phyloP scores from a whole-genome alignment of 306 rosid genomes.

The Fragaria vesca region DNA sequence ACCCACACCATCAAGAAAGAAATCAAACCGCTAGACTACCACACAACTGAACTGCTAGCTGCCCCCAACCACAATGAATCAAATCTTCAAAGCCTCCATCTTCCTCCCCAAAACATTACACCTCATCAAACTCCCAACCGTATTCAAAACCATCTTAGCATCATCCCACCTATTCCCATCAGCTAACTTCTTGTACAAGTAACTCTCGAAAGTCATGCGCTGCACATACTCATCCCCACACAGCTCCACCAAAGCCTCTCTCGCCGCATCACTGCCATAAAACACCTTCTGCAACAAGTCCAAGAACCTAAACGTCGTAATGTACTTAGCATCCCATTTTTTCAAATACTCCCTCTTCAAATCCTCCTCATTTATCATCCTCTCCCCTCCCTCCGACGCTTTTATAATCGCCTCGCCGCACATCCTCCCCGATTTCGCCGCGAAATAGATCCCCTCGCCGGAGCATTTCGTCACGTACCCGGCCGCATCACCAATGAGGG shows the following conservation, averaged over 20 bases:
- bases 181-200: conserved; percentile 72
- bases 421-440: conserved; percentile 75
- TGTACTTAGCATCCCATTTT: conserved; percentile 63
- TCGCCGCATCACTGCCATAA: conserved; percentile 62
- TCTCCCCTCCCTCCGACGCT: conserved; percentile 70
- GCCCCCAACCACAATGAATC: not conserved
- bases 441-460: conserved; percentile 88
- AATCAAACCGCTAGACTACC: not conserved
- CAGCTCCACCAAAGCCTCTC: conserved; percentile 91
- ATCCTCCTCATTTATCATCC: conserved; percentile 60
- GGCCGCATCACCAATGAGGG: conserved; percentile 82
- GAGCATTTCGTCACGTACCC: conserved; percentile 88
- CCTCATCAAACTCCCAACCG: conserved; percentile 67
- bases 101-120: conserved; percentile 38
- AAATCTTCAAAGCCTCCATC: conserved; percentile 33
- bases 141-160: conserved; percentile 53
- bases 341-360: conserved; percentile 76
- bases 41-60: not conserved
- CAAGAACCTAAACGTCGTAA: conserved; percentile 56
- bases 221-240: conserved; percentile 94
- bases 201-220: conserved; percentile 86
- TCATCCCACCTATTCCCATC: conserved; percentile 60
- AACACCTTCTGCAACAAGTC: conserved; percentile 84
- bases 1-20: not conserved
- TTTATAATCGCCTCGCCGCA: conserved; percentile 71